These are phyloP conservation scores for Pestalotiopsis sp. DNA, from an alignment of 2,329 filamentous ascomycete genomes.

Conservation along the genomic window DNA sequence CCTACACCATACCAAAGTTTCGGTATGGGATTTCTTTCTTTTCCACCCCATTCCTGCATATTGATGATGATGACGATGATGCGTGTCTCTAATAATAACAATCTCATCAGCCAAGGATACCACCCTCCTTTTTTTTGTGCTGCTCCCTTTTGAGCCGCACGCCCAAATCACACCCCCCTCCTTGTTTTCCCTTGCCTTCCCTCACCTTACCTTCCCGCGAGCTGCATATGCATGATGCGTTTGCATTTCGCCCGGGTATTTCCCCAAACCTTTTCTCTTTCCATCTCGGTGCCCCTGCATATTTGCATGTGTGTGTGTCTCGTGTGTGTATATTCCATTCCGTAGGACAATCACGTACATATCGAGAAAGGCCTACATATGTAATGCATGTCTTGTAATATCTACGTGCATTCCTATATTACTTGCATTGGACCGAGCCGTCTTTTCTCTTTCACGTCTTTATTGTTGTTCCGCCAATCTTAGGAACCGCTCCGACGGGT, in stretches of 20 bases:
- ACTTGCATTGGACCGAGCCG: not conserved
- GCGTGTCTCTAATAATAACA: not conserved
- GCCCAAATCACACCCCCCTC: not conserved
- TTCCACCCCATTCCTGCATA: not conserved
- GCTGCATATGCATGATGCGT: slow-evolving; percentile 4
- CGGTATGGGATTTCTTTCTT: not conserved
- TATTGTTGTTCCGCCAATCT: not conserved
- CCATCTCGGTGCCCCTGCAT: not conserved
- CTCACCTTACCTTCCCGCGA: not conserved
- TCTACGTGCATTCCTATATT: not conserved
- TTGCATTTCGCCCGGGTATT: not conserved
- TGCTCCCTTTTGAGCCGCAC: not conserved
- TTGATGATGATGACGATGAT: not conserved
- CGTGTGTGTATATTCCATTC: not conserved
- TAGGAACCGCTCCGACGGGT: not conserved
- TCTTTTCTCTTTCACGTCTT: not conserved
- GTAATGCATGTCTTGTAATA: not conserved
- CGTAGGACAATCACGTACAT: not conserved
- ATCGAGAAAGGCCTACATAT: not conserved
- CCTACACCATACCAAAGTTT: not conserved
- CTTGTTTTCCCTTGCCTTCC: not conserved
- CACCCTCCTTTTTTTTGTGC: not conserved
- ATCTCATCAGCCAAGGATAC: not conserved
- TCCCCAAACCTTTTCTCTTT: not conserved
- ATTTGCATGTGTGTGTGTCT: not conserved